Base-by-base conservation (phyloP, 768 basidiomycete species). In the Agrocybe chaxingu region DNA sequence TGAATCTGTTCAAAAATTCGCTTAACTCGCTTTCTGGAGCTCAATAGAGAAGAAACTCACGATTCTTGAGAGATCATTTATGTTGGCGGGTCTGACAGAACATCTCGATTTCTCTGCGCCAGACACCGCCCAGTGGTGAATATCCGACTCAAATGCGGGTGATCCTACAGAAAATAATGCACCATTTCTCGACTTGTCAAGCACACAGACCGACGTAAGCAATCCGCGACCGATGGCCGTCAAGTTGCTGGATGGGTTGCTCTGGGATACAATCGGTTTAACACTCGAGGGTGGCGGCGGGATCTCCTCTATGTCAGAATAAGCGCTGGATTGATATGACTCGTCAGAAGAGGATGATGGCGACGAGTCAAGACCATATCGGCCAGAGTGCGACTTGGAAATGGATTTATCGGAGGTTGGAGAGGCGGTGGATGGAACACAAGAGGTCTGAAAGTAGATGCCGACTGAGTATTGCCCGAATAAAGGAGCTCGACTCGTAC, bases 301-400 rank as follows among this genome's bases (percentile, higher is more conserved):
- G 7, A 77, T 70, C 48, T 82, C 81, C 56, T 85, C 82, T 43
- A 76, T 63, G 45, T 84, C 82, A 12, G 82, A 84, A 53, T 79
- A 64, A 31, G 51, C 71, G 19, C 68, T 68, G 5, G 66, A 62
- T 24, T 62, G 52, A 11, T 60, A 63, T 43, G 68, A 64, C 47
- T 74, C 75, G 34, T 74, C 70, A 4, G 3, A 84, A 85, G 11
- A 83, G 76, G 13, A 94, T 74, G 6, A 85, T 72, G 4, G 79
- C 75, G 24, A 98, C 75, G 62, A 98, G 93, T 71, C 80, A 78
- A 0, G 78, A 5, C 24, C 24, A 5, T 24, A 24, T 24, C 24
- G 24, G 5, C 24, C 24, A 24, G 24, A 24, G 5, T 24, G 76
- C 5, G 79, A 77, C 39, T 66, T 67, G 19, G 76, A 75, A 36